Evolutionary conservation across 2,329 filamentous ascomycete species (phyloP), one percentile per base, ranked within the genome.

Genomic region (Coniochaeta hoffmannii): DNA sequence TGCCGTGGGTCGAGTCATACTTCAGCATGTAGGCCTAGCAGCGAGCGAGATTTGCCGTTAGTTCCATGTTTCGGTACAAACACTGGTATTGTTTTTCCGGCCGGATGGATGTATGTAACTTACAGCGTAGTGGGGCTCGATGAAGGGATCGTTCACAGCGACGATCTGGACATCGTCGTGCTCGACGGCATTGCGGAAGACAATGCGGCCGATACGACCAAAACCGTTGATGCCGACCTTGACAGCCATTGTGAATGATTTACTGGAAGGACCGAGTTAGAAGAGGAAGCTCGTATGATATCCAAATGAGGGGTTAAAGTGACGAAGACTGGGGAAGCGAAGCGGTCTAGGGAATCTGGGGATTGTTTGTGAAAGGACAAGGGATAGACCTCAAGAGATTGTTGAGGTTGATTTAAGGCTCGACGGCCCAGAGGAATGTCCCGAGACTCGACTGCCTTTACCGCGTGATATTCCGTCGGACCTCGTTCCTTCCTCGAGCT

Each of bases 181-280:
- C 85, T 95, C 88, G 73, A 95, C 74, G 70, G 93, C 90, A 82
- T 97, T 97, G 81, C 93, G 90, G 89, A 97, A 94, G 82, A 97
- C 87, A 76, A 99, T 97, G 76, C 94, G 89, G 72, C 94, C 94
- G 79, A 99, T 99, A 79, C 94, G 92, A 81, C 94, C 94, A 83
- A 99, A 99, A 77, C 94, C 93, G 88, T 97, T 97, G 88, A 96
- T 97, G 76, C 91, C 91, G 74, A 95, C 90, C 86, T 95, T 84
- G 73, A 80, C 74, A 72, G 72, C 69, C 76, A 81, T 82, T 62
- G 68, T 80, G 67, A 64, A 68, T 65, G 59, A 41, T 41, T 22
- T n/a, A 41, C 36, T 41, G 36, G 17, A 17, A 14, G 10, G 35
- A 7, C 3, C 9, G 35, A 17, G 36, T 41, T 41, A 41, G 36